These are phyloP conservation scores for Auricularia sp. DNA, from an alignment of 768 basidiomycete species.

Conservation along the genomic window DNA sequence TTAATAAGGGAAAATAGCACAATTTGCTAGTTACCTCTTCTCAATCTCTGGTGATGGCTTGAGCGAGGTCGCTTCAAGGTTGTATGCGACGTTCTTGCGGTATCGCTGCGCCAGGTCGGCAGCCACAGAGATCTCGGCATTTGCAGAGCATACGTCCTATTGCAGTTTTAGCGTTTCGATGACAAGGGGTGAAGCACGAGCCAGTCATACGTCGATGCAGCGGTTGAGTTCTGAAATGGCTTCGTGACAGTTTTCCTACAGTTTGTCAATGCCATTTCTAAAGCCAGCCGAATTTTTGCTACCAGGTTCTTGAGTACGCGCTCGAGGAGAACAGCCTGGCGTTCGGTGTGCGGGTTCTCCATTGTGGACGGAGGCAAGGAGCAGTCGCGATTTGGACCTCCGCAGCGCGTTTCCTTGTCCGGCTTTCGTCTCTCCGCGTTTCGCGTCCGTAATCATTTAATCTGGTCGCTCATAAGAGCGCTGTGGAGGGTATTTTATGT, in stretches of 20 bases:
- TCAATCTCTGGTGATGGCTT: not conserved
- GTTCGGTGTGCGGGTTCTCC: conserved; percentile 94
- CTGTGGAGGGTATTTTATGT: not conserved
- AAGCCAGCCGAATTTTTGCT: conserved; percentile 14
- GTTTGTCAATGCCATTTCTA: not conserved
- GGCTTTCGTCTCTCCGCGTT: not conserved
- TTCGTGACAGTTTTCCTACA: conserved; percentile 86
- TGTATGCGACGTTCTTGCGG: conserved; percentile 87
- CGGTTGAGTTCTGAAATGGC: conserved; percentile 82
- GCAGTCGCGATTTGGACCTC: not conserved
- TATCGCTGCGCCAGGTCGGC: conserved; percentile 82
- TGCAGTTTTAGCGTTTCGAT: not conserved
- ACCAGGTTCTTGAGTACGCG: conserved; percentile 87
- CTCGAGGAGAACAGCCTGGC: conserved; percentile 82
- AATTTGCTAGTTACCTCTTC: not conserved
- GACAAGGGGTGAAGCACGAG: conserved; percentile 1
- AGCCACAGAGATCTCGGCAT: conserved; percentile 65
- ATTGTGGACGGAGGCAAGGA: conserved; percentile 28
- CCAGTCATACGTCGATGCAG: conserved; percentile 58
- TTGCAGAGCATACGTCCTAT: conserved; percentile 73
- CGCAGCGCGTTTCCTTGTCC: not conserved
- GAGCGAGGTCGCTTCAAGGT: conserved; percentile 49
- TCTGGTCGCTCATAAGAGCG: not conserved
- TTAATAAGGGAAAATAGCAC: too few species aligned
- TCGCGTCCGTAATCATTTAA: not conserved